Evolutionary conservation across 345 rosid genomes (phyloP), one percentile per base, ranked within the genome.

Genomic region (Reutealis trisperma): DNA sequence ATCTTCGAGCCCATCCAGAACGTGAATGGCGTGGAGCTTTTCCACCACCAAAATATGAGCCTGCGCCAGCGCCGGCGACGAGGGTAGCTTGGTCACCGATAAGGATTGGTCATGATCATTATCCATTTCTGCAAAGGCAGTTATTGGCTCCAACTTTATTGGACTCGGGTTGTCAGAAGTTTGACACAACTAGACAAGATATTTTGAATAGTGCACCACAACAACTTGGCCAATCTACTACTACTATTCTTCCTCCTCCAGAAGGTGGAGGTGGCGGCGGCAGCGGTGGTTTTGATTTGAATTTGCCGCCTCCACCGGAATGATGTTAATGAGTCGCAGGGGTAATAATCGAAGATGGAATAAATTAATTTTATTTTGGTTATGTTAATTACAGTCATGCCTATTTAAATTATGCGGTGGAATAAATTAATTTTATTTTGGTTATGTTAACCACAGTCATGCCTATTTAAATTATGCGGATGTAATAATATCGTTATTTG

Each of bases 1-100:
- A 79, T n/a, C 25, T 79, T 0, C 41, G 74, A 0, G 63, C 77
- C 1, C 82, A 79, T 25, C 77, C 73, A 1, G 78, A 79, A 11
- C 21, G 78, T 2, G 27, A 51, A 4, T 67, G 62, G 73, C 62
- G 82, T 11, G 82, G 82, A 13, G 78, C 63, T 6, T 69, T 68
- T 14, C 77, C 78, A 5, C 81, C 81, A 4, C 81, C 72, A 0
- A 51, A 69, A 27, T 24, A 14, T 8, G 52, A 5, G 41, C 41
- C 21, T 0, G 41, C 12, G 2, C 5, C 6, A 7, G 52, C 5
- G 41, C 41, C 21, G 1, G 41, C 12, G 2, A 5, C 6, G 41
- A 37, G 41, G 41, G 41, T 5, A 5, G 5, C 57, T 34, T 67
- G 71, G 71, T 41, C 54, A 12, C 22, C 66, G 3, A 24, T 44